Evolutionary conservation across 2,329 filamentous ascomycete genomes (phyloP).

Genomic region (Pestalotiopsis sp.): DNA sequence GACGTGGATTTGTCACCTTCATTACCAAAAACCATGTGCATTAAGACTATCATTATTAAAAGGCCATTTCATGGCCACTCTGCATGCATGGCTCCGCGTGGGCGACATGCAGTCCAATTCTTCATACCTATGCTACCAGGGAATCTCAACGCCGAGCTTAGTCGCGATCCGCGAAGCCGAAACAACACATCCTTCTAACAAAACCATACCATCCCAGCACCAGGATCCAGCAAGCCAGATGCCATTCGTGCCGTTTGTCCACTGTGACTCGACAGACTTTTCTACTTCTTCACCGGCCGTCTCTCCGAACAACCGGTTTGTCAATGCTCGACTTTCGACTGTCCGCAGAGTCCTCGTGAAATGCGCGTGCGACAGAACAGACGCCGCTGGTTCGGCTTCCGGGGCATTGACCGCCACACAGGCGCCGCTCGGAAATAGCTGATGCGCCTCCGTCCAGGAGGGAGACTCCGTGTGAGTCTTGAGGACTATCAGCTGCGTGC

Average conservation of each 20-base stretch:
- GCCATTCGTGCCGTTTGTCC: conserved; percentile 55
- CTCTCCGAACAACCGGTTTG: conserved; percentile 30
- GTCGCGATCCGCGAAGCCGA: conserved; percentile 59
- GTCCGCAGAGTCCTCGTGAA: conserved; percentile 15
- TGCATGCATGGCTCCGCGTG: too few relatives aligned
- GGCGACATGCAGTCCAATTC: too few relatives aligned
- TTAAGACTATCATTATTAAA: too few relatives aligned
- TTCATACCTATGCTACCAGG: conserved; percentile 31
- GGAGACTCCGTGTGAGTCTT: background rate
- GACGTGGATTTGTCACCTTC: too few relatives aligned
- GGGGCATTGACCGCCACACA: background rate
- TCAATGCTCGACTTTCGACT: conserved; percentile 47
- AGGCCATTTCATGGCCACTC: too few relatives aligned
- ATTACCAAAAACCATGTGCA: too few relatives aligned
- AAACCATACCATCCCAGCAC: conserved; percentile 68
- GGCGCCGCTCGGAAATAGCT: background rate
- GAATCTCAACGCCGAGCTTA: conserved; percentile 50
- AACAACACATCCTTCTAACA: conserved; percentile 62
- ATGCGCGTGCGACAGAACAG: background rate
- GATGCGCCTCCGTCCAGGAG: background rate
- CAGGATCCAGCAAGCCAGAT: conserved; percentile 61
- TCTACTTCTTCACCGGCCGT: background rate
- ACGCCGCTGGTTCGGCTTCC: conserved; percentile 41
- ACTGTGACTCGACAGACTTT: conserved; percentile 27
- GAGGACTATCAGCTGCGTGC: background rate